Base-by-base conservation (phyloP, 352 stramenopile genomes). In the Sclerospora graminicola region DNA sequence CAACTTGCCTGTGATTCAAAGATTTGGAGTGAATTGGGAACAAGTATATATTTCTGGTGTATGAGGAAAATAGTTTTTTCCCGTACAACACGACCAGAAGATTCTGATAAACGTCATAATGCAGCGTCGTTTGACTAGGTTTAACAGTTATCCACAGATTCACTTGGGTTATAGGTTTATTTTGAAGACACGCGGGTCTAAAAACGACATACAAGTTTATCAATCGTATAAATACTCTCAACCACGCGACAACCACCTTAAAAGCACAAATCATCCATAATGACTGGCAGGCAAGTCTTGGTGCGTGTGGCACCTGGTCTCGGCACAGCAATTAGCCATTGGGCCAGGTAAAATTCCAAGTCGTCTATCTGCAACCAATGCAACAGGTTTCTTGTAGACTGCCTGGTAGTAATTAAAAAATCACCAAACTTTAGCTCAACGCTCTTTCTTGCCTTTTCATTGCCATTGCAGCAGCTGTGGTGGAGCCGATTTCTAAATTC, bases 21-120 rank as follows among this genome's bases (percentile, higher is more conserved):
- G 77, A 89, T 34, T 76, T 73, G n/a, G 69, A 69, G 51, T 85
- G 62, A 5, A 92, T 60, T 1, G 73, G 75, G 14, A 69, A 68
- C 13, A 78, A 48, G 34, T 84, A 70, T 21, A 92, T 31, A 5
- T 65, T 68, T 8, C 55, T 35, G 21, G 45, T 74, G 9, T 82
- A 66, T 0, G 63, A 77, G 77, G 81, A 26, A 75, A 51, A 44
- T 88, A 88, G 13, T 50, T 92, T 92, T 43, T 63, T 57, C 3
- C 81, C 81, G 16, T 77, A 56, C 8, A 92, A 45, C 30, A 92
- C 76, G 2, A 81, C 63, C 9, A 92, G 51, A 4, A 92, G 46
- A 29, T 92, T 92, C 13, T 77, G 60, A 36, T 89, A 92, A 15
- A 78, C 76, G 33, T 92, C 81, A 45, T 90, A 92, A 32, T 92